Conservation (phyloP, 495 filamentous ascomycete species). For the Amniculicola lignicola region DNA sequence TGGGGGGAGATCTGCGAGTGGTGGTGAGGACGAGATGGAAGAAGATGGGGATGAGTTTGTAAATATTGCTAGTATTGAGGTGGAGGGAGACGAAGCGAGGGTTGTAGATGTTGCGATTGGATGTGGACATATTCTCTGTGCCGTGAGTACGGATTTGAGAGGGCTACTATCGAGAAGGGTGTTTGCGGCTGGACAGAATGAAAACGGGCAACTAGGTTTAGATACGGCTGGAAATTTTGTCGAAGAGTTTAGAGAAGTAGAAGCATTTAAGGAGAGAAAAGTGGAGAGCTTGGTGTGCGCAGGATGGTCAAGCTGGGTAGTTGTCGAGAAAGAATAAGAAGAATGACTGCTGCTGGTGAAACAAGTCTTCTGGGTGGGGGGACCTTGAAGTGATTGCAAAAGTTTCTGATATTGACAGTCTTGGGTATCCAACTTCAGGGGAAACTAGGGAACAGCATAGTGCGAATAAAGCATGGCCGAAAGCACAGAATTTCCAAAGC, state of each 20-base stretch:
- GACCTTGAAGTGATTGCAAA: too few species aligned
- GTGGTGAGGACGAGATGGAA: neutral
- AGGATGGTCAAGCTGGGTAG: conserved; percentile 26
- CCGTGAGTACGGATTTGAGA: neutral
- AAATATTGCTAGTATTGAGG: conserved; percentile 2
- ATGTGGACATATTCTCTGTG: conserved; percentile 16
- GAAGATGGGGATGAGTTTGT: conserved; percentile 21
- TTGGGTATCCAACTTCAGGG: too few species aligned
- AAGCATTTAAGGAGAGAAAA: conserved; percentile 4
- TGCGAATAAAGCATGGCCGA: too few species aligned
- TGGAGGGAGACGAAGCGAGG: neutral
- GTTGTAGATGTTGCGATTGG: conserved; percentile 22
- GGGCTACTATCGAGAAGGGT: neutral
- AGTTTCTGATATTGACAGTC: too few species aligned
- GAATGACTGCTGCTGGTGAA: too few species aligned
- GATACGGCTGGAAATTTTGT: neutral
- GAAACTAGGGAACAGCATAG: too few species aligned
- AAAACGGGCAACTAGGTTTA: conserved; percentile 18
- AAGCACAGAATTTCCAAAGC: conserved; percentile 19
- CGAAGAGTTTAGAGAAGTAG: conserved; percentile 1
- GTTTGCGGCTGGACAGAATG: conserved; percentile 10
- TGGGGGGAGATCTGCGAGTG: conserved; percentile 16
- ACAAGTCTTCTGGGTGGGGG: too few species aligned
- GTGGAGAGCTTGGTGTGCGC: neutral
- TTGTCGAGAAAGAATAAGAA: conserved; percentile 9